Base-by-base conservation (phyloP, 2,329 filamentous ascomycete genomes). In the Diaporthe destruens region DNA sequence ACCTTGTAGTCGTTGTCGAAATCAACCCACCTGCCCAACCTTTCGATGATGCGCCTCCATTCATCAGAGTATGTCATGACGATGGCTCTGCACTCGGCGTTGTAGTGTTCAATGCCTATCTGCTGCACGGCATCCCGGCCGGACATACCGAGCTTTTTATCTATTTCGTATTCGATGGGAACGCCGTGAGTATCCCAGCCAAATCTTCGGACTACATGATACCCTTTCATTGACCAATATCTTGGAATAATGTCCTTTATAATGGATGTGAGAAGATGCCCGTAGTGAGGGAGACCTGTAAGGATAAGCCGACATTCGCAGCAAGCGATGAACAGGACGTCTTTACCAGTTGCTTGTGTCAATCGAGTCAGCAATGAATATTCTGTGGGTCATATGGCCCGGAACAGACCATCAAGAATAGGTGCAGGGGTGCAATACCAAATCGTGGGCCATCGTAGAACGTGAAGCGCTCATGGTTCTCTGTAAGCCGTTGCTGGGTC, bases 211-310 rank as follows among this genome's bases (percentile, higher is more conserved):
- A 96, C 94, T 65, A 98, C 95, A 84, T 97, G 93, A 80, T 92
- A 93, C n/a, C 95, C 95, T 81, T 97, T 96, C 95, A 98, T 98
- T 66, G 95, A 95, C 94, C 95, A 98, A 83, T 98, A 98, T 78
- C 96, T 88, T 12, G 96, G 94, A 76, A 98, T 97, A 74, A 98
- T 96, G 82, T 98, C 96, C 84, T 98, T 98, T 85, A 98, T 98
- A 66, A 95, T 98, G 23, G 94, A 97, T 51, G 95, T 93, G 76
- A 97, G 87, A 68, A 97, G 85, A 83, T 97, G 94, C 74, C 88
- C 88, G 74, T 87, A 92, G 77, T 92, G 90, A 5, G 63, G 63
- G 14, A 67, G 63, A n/a, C 63, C 63, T 67, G 49, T 42, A 6
- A 16, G 8, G 20, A 20, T 42, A 8, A 66, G 63, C 20, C 42